phyloP scores from a whole-genome alignment of 2,329 filamentous ascomycete genomes.

The Metarhizium anisopliae region DNA sequence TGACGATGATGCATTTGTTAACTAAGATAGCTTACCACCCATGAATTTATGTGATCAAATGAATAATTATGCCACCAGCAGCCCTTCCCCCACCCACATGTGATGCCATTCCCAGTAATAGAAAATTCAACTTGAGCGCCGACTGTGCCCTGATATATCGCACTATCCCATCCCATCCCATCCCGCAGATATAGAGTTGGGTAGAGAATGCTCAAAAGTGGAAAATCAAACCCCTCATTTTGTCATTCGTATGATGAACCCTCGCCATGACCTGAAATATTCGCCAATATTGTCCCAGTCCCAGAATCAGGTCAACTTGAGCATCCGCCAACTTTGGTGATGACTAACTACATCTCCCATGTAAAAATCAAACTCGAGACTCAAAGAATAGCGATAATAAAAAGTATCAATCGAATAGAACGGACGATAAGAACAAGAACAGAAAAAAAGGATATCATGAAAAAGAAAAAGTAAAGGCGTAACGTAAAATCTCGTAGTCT shows the following conservation, averaged over 20 bases:
- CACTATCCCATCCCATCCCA: background rate
- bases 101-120: background rate
- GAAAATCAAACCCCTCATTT: background rate
- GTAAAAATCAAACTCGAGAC: too few relatives aligned
- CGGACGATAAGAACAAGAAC: too few relatives aligned
- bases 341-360: too few relatives aligned
- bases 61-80: background rate
- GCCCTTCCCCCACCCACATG: background rate
- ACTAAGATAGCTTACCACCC: constrained; percentile 10
- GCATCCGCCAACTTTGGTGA: too few relatives aligned
- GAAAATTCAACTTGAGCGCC: background rate
- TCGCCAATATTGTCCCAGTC: background rate
- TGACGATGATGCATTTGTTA: constrained; percentile 47
- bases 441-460: too few relatives aligned
- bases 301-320: background rate
- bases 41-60: background rate
- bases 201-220: background rate
- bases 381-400: too few relatives aligned
- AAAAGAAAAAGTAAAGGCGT: too few relatives aligned
- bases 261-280: background rate
- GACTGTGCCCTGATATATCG: background rate
- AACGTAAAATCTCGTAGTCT: too few relatives aligned
- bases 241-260: background rate
- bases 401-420: too few relatives aligned
- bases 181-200: background rate